Evolutionary conservation across 805 yeast species (phyloP).

Genomic region (Cyberlindnera samutprakarnensis): DNA sequence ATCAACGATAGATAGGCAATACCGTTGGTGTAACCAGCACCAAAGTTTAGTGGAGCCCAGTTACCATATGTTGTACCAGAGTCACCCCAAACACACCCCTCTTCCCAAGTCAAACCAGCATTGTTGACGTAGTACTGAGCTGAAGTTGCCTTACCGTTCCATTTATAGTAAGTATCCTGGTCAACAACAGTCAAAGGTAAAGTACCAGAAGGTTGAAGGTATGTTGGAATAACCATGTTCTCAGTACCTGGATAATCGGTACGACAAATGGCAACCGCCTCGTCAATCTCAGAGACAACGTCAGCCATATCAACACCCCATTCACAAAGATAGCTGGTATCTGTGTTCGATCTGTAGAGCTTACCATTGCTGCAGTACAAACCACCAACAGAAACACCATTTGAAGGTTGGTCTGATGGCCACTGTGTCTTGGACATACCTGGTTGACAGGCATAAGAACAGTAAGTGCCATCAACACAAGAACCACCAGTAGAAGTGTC

Average conservation of each 20-base stretch:
- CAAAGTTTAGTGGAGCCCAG: conserved; percentile 97
- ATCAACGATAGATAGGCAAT: conserved; percentile 80
- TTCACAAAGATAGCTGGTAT: conserved; percentile 65
- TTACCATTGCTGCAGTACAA: conserved; percentile 75
- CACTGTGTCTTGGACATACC: conserved; percentile 99
- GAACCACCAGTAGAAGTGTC: conserved; percentile 52
- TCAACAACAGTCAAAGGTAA: conserved; percentile 75
- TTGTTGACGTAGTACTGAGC: conserved; percentile 96
- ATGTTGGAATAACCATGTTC: conserved; percentile 94
- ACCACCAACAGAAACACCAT: conserved; percentile 92
- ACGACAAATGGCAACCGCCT: conserved; percentile 86
- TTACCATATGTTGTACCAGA: conserved; percentile 79
- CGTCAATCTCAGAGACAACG: conserved; percentile 54
- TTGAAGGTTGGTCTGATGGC: conserved; percentile 81
- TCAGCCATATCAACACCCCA: conserved; percentile 74
- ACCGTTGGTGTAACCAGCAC: conserved; percentile 71
- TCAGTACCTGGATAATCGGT: conserved; percentile 99
- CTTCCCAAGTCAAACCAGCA: conserved; percentile 85
- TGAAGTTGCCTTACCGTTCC: conserved; percentile 80
- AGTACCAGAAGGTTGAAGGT: conserved; percentile 58
- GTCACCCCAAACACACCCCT: conserved; percentile 94
- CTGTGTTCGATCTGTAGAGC: conserved; percentile 70
- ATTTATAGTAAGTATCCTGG: conserved; percentile 66
- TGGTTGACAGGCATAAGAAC: conserved; percentile 96
- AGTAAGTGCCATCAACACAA: conserved; percentile 86